Evolutionary conservation across 164 flowering plant genomes (phyloP), one percentile per base, ranked within the genome.

Genomic region (Vitis labrusca): DNA sequence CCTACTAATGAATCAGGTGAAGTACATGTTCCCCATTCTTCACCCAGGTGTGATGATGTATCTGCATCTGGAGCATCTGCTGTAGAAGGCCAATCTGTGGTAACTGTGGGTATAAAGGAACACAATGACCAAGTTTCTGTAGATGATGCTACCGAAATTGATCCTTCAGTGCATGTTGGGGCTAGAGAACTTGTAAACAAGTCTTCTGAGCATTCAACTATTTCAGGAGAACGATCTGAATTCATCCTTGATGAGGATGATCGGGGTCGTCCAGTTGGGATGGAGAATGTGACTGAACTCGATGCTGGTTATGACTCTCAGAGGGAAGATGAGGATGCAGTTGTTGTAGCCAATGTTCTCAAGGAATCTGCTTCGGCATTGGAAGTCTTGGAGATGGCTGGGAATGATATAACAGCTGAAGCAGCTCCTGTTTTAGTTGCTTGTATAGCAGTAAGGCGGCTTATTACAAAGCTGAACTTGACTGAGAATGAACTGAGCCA

Each of bases 261-360:
- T 44, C 76, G 64, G 59, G 70, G 64, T 53, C 66, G 30, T 10
- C n/a, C 55, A 13, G 61, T 52, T 56, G 73, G 19, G 44, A 59
- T 27, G 44, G 73, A 77, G 47, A 65, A 71, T 17, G 62, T 19
- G 32, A 65, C 51, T 60, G 78, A 76, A 44, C 61, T 19, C 50
- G 80, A 86, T 80, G 82, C 68, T 32, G 89, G 82, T 69, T 84
- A 86, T 82, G 92, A 90, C 70, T 84, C 87, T 74, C 86, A 87
- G 74, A 83, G 77, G 50, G 97, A 89, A 69, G 97, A 91, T 80
- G 93, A 93, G 23, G 97, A 91, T n/a, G 77, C 90, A 6, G 71
- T 74, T 23, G 87, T 91, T 50, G 69, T 93, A 59, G 85, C 81
- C 7, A 78, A 82, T 73, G 83, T 80, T 68, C 87, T 94, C 2